Percentiles rank a stretch among this genome's conserved stretches.
These are phyloP conservation scores for Diaporthe citri DNA, from an alignment of 2,329 filamentous ascomycete genomes.

Conservation along the genomic window DNA sequence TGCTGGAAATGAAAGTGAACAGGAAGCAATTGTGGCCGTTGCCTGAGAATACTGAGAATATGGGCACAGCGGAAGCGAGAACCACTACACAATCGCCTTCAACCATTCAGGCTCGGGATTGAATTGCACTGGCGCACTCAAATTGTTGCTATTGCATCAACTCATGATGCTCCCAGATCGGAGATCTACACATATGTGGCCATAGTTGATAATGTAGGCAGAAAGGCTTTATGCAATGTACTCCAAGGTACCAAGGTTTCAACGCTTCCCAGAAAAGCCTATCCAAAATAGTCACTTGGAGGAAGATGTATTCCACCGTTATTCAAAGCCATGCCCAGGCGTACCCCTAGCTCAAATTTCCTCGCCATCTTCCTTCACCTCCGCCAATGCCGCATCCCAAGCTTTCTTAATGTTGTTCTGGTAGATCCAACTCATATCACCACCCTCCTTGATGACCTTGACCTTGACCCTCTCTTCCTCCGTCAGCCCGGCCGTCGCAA, in stretches of 20 bases:
- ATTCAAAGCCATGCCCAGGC: neutral
- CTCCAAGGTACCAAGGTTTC: neutral
- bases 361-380: neutral
- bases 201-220: neutral
- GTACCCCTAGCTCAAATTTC: neutral
- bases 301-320: neutral
- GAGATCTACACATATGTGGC: neutral
- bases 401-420: conserved; percentile 41
- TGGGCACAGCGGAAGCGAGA: neutral
- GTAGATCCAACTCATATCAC: conserved; percentile 42
- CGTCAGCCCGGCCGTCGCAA: conserved; percentile 27
- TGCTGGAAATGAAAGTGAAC: conserved; percentile 42
- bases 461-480: conserved; percentile 39
- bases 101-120: neutral
- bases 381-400: conserved; percentile 31
- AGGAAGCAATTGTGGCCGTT: conserved; percentile 20
- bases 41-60: neutral
- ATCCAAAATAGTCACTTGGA: neutral
- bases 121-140: neutral
- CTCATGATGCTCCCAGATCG: neutral
- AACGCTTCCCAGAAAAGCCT: neutral
- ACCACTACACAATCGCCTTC: neutral
- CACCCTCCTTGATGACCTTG: conserved; percentile 39
- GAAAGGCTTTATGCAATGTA: too few relatives aligned
- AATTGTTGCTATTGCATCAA: neutral